Conservation (phyloP, 441 rosid species). For the Geranium incanum region DNA sequence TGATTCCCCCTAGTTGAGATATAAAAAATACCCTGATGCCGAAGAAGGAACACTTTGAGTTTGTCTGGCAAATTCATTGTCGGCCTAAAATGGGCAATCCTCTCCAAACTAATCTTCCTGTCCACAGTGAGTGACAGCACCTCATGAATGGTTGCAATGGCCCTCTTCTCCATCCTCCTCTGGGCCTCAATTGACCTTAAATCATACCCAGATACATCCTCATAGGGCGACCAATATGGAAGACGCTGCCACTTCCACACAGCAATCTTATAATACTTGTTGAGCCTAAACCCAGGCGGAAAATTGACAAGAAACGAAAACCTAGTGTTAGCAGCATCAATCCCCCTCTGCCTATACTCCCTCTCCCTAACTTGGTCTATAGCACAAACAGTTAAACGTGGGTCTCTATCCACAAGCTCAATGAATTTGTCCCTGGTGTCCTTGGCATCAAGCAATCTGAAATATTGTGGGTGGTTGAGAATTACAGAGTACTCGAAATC, state of each 20-base stretch:
- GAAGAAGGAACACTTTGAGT: slow-evolving; percentile 71
- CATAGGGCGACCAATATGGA: slow-evolving; percentile 67
- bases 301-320: slow-evolving; percentile 51
- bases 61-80: slow-evolving; percentile 66
- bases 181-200: slow-evolving; percentile 34
- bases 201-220: slow-evolving; percentile 61
- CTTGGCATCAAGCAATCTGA: slow-evolving; percentile 51
- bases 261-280: slow-evolving; percentile 56
- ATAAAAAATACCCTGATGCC: slow-evolving; percentile 80
- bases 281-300: slow-evolving; percentile 76
- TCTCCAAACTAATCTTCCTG: slow-evolving; percentile 84
- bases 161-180: slow-evolving; percentile 59
- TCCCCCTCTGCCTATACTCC: slow-evolving; percentile 57
- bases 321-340: slow-evolving; percentile 43
- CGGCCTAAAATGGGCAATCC: slow-evolving; percentile 76
- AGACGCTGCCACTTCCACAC: slow-evolving; percentile 77
- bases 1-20: slow-evolving; percentile 78
- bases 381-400: slow-evolving; percentile 40
- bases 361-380: slow-evolving; percentile 69
- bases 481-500: slow-evolving; percentile 79
- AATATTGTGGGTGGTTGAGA: slow-evolving; percentile 54
- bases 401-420: slow-evolving; percentile 62
- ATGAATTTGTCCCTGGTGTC: slow-evolving; percentile 76
- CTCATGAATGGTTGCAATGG: slow-evolving; percentile 67
- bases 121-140: slow-evolving; percentile 74